These are phyloP conservation scores for Leucocoprinus leucothites DNA, from an alignment of 768 basidiomycete species.

Conservation along the genomic window DNA sequence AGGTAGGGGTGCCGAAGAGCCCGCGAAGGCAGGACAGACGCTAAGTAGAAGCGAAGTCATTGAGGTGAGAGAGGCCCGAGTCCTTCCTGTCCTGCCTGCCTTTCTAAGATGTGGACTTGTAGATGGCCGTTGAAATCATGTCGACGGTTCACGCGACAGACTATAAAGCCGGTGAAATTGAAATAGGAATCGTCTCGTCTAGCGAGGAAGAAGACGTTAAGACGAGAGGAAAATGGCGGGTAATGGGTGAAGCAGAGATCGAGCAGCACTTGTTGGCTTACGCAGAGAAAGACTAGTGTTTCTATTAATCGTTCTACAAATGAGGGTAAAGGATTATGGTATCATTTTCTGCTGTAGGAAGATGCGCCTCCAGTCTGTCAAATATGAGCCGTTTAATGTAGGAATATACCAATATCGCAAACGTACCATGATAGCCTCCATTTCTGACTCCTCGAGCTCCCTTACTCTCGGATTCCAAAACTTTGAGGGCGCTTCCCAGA, in stretches of 20 bases:
- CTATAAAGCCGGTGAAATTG: slow-evolving; percentile 93
- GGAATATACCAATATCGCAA: neutral
- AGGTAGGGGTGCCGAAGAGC: slow-evolving; percentile 76
- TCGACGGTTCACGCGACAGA: slow-evolving; percentile 94
- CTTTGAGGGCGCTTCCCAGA: slow-evolving; percentile 66
- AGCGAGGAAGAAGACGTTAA: slow-evolving; percentile 70
- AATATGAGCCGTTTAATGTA: slow-evolving; percentile 1
- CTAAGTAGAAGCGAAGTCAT: slow-evolving; percentile 79
- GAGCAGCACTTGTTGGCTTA: slow-evolving; percentile 81
- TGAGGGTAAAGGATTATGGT: slow-evolving; percentile 11
- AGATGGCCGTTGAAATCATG: slow-evolving; percentile 95
- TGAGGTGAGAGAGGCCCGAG: slow-evolving; percentile 58
- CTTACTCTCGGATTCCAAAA: slow-evolving; percentile 52
- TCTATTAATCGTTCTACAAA: slow-evolving; percentile 13
- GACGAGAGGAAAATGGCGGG: slow-evolving; percentile 74
- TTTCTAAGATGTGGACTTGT: slow-evolving; percentile 1
- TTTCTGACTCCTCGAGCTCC: slow-evolving; percentile 53
- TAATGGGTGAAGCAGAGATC: slow-evolving; percentile 74
- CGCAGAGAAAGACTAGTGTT: slow-evolving; percentile 76
- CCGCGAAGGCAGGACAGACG: slow-evolving; percentile 68
- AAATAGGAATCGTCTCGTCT: slow-evolving; percentile 89
- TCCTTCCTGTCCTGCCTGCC: neutral
- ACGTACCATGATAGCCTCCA: slow-evolving; percentile 65
- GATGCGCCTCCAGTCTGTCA: slow-evolving; percentile 70
- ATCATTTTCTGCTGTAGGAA: slow-evolving; percentile 43